These are phyloP conservation scores for Blastobotrys attinorum DNA, from an alignment of 805 yeast genomes.

Conservation along the genomic window DNA sequence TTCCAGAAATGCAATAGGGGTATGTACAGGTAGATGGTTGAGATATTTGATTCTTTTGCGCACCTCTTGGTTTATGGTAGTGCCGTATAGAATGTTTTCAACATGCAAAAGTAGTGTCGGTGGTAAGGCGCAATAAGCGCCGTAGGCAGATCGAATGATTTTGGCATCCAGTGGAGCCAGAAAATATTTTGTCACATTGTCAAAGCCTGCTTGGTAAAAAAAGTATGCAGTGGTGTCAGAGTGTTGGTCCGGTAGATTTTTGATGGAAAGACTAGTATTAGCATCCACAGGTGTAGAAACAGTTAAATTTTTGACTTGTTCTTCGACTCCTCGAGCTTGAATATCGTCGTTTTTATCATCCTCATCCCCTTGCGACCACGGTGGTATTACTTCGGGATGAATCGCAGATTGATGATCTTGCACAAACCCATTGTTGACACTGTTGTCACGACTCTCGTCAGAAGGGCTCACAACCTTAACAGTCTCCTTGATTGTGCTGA, in stretches of 20 bases:
- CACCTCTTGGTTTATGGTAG: conserved; percentile 53
- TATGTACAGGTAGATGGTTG: conserved; percentile 76
- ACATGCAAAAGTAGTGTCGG: conserved; percentile 49
- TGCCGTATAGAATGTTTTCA: conserved; percentile 64
- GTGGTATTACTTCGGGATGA: conserved; percentile 15
- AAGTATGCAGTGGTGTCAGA: conserved; percentile 45
- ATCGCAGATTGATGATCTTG: neutral
- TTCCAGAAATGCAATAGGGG: conserved; percentile 76
- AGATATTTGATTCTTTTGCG: conserved; percentile 61
- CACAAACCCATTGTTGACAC: neutral
- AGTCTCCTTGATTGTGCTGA: conserved; percentile 43
- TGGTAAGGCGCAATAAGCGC: conserved; percentile 62
- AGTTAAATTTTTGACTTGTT: neutral
- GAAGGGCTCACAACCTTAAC: conserved; percentile 32
- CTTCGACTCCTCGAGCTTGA: neutral
- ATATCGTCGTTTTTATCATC: neutral
- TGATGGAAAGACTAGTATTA: neutral
- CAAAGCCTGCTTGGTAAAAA: conserved; percentile 73
- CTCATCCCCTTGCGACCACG: no score
- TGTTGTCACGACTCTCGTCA: neutral
- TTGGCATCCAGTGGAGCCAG: conserved; percentile 75
- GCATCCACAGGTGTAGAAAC: neutral
- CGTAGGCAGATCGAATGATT: conserved; percentile 56
- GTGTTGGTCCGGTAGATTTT: conserved; percentile 8
- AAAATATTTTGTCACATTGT: conserved; percentile 56